These are phyloP conservation scores for Beverwykella pulmonaria DNA, from an alignment of 495 filamentous ascomycete genomes.

Conservation along the genomic window DNA sequence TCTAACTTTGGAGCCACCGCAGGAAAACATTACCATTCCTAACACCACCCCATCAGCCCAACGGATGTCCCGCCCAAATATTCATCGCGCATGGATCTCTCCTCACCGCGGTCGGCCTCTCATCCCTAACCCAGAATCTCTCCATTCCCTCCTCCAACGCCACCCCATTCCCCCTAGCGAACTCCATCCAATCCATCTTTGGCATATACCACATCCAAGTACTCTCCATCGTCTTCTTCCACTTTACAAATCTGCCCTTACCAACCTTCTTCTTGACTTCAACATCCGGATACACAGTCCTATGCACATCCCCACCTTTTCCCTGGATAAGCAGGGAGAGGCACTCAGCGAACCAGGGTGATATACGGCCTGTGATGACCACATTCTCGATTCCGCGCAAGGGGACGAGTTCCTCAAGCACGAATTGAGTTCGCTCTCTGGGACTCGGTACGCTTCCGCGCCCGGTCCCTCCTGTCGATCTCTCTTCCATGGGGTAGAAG, in stretches of 20 bases:
- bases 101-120: too few relatives aligned
- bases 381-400: conserved; percentile 19
- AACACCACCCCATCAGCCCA: too few relatives aligned
- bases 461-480: too few relatives aligned
- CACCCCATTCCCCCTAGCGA: conserved; percentile 16
- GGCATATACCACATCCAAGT: conserved; percentile 14
- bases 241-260: background rate
- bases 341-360: conserved; percentile 9
- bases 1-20: too few relatives aligned
- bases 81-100: background rate
- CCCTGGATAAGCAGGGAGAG: conserved; percentile 14
- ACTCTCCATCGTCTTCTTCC: conserved; percentile 5
- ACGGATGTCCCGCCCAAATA: background rate
- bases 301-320: conserved; percentile 13
- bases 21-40: too few relatives aligned
- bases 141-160: background rate
- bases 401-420: background rate
- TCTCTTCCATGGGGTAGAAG: too few relatives aligned
- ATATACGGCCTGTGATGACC: background rate
- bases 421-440: background rate
- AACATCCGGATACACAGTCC: conserved; percentile 9
- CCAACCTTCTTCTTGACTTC: background rate
- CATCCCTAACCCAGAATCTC: background rate
- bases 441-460: too few relatives aligned
- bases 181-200: conserved; percentile 16